Percentiles rank a stretch among this genome's conserved stretches.
phyloP scores from a whole-genome alignment of 2,329 filamentous ascomycete genomes.

The Colletotrichum sp. region DNA sequence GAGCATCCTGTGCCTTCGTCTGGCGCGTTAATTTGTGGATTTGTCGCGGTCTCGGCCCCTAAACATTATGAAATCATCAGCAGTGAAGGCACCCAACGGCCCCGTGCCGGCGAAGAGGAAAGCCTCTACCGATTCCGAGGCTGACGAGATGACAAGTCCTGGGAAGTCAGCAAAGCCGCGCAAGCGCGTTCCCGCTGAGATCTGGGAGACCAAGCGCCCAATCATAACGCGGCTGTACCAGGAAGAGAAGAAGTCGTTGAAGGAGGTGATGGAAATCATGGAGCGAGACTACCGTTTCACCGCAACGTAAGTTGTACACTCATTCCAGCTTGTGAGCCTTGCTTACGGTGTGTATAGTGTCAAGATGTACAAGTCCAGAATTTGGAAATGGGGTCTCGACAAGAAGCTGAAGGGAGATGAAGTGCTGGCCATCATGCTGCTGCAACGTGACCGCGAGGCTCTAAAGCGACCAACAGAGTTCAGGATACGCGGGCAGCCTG shows the following conservation, averaged over 20 bases:
- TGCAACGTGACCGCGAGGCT: constrained; percentile 40
- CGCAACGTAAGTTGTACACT: constrained; percentile 38
- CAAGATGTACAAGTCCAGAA: constrained; percentile 49
- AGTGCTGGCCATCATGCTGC: constrained; percentile 41
- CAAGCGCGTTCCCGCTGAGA: constrained; percentile 35
- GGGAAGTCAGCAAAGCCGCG: constrained; percentile 10
- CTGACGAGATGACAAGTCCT: constrained; percentile 30
- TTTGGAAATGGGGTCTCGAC: constrained; percentile 46
- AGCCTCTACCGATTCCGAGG: constrained; percentile 30
- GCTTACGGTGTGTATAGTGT: constrained; percentile 29
- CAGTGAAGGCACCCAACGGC: not conserved
- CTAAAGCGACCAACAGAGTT: constrained; percentile 37
- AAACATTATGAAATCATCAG: not conserved
- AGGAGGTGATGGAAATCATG: constrained; percentile 45
- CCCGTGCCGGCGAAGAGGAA: constrained; percentile 23
- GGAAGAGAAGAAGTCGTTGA: constrained; percentile 44
- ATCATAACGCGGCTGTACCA: constrained; percentile 43
- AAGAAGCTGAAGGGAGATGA: constrained; percentile 47
- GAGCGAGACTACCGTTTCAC: constrained; percentile 40
- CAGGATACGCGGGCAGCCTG: constrained; percentile 40
- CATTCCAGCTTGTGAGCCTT: not conserved
- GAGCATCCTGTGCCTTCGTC: not conserved
- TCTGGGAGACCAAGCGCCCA: constrained; percentile 38
- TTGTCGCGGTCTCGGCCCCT: not conserved
- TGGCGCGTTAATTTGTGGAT: not conserved